A percentile compares a stretch with the other conserved stretches of the same genome.
Evolutionary conservation across 2,329 filamentous ascomycete genomes (phyloP).

Genomic region (Emergomyces africanus): DNA sequence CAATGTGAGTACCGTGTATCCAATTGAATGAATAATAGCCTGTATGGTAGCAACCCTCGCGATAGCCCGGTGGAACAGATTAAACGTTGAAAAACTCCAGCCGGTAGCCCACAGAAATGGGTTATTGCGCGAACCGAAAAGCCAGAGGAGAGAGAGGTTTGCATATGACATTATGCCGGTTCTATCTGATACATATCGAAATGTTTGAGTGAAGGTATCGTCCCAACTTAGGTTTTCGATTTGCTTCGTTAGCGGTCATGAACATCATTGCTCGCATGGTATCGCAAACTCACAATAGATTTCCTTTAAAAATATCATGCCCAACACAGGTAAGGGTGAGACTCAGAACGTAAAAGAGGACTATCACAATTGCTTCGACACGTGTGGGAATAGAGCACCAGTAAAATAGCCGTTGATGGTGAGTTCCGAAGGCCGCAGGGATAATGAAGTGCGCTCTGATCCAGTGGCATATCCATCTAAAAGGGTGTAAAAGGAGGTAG

Average conservation of each 20-base stretch:
- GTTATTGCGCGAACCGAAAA: conserved; percentile 57
- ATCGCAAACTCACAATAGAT: conserved; percentile 33
- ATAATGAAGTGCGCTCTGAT: conserved; percentile 28
- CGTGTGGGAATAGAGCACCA: conserved; percentile 38
- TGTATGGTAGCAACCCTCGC: conserved; percentile 50
- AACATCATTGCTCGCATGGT: background rate
- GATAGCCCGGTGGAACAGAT: conserved; percentile 54
- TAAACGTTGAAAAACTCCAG: conserved; percentile 56
- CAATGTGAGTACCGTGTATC: conserved; percentile 37
- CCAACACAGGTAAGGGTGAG: conserved; percentile 30
- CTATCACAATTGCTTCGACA: conserved; percentile 33
- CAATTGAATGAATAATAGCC: conserved; percentile 49
- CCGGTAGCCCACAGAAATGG: conserved; percentile 53
- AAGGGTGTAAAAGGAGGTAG: conserved; percentile 1
- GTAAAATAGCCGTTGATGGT: conserved; percentile 29
- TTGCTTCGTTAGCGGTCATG: background rate
- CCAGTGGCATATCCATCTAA: conserved; percentile 17
- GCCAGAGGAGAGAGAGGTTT: conserved; percentile 52
- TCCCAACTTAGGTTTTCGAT: conserved; percentile 6
- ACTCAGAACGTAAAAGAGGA: conserved; percentile 34
- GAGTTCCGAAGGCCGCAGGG: conserved; percentile 31
- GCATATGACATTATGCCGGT: conserved; percentile 52
- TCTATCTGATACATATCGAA: conserved; percentile 49
- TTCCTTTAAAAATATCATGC: conserved; percentile 34
- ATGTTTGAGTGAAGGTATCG: conserved; percentile 22